Percentiles rank a stretch among this genome's conserved stretches.
These are phyloP conservation scores for Silene vulgaris DNA, from an alignment of 179 eudicot species.

Conservation along the genomic window DNA sequence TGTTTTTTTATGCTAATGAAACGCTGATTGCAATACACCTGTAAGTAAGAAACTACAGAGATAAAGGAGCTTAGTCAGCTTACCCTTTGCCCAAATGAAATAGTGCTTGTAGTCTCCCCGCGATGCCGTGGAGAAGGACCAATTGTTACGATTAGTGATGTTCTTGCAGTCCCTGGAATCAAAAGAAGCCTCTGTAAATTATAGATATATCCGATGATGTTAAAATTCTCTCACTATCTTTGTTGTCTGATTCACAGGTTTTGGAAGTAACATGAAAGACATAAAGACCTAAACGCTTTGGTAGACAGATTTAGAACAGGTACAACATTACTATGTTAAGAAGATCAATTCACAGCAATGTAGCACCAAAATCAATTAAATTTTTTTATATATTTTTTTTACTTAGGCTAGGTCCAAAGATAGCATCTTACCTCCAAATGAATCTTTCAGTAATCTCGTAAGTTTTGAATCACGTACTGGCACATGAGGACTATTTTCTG, in stretches of 20 bases:
- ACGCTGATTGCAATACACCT: background rate
- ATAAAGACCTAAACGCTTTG: background rate
- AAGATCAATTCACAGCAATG: background rate
- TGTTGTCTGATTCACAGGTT: background rate
- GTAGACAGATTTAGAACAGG: background rate
- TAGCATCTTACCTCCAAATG: constrained; percentile 84
- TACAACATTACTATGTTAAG: background rate
- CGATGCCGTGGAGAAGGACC: constrained; percentile 99
- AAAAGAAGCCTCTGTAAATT: constrained; percentile 19
- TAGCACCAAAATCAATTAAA: background rate
- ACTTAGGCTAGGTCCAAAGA: background rate
- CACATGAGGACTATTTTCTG: constrained; percentile 96
- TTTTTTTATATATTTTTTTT: background rate
- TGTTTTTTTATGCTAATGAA: background rate
- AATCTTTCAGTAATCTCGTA: constrained; percentile 93
- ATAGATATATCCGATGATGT: background rate
- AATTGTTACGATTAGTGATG: constrained; percentile 82
- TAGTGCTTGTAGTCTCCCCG: constrained; percentile 92
- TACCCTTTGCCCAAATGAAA: constrained; percentile 97
- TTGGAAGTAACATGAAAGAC: constrained; percentile 7
- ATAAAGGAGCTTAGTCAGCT: constrained; percentile 60
- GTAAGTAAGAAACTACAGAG: background rate
- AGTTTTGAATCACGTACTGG: constrained; percentile 99
- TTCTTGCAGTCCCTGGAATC: constrained; percentile 82
- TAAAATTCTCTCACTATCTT: background rate